These are phyloP conservation scores for Solanum arcanum DNA, from an alignment of 257 asterid species.

Conservation along the genomic window DNA sequence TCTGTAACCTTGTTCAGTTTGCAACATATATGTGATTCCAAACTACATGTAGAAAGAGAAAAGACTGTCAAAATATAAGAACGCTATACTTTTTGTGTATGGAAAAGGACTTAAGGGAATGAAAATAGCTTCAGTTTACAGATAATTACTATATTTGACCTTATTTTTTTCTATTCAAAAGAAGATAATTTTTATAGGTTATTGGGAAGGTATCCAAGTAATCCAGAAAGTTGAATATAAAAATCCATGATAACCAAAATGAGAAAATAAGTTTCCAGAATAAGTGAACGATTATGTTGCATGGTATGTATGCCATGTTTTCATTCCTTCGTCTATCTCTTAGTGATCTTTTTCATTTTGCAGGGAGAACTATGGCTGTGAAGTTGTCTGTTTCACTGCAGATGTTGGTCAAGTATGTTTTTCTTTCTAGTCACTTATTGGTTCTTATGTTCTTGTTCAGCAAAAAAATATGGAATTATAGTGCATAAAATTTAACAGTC, in stretches of 20 bases:
- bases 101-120: neutral
- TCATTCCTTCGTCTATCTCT: neutral
- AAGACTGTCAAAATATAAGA: neutral
- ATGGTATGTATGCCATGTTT: neutral
- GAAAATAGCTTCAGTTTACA: neutral
- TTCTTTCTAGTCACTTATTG: neutral
- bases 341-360: neutral
- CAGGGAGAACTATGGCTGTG: constrained; percentile 93
- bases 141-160: neutral
- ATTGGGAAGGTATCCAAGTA: neutral
- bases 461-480: neutral
- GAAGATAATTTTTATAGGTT: neutral
- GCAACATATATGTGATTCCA: neutral
- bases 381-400: constrained; percentile 94
- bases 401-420: constrained; percentile 92
- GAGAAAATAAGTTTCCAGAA: neutral
- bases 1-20: neutral
- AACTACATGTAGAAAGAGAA: neutral
- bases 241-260: neutral
- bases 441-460: neutral
- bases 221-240: neutral
- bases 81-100: neutral
- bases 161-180: neutral
- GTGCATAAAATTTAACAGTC: neutral
- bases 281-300: neutral